Evolutionary conservation across 192 early-diverging fungal species (phyloP).

Genomic region (Coemansia sp.): DNA sequence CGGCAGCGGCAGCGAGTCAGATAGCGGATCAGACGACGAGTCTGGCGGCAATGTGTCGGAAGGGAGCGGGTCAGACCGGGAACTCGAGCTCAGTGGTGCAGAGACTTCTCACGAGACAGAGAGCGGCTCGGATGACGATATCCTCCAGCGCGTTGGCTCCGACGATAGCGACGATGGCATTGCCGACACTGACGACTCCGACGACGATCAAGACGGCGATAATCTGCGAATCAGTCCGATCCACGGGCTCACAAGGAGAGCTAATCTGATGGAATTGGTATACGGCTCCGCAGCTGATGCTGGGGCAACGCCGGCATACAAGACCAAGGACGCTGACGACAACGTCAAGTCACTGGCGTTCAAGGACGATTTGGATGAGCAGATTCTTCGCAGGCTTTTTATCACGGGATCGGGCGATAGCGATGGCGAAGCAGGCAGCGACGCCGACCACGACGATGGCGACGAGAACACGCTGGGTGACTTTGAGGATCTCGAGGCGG

Average conservation of each 20-base stretch:
- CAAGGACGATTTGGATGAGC: conserved; percentile 34
- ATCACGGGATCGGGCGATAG: conserved; percentile 41
- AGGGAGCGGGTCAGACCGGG: conserved; percentile 14
- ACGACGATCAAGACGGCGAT: conserved; percentile 22
- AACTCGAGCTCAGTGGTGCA: conserved; percentile 40
- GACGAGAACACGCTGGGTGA: conserved; percentile 38
- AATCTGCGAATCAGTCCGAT: conserved; percentile 35
- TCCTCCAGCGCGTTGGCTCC: conserved; percentile 26
- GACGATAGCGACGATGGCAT: conserved; percentile 4
- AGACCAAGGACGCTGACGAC: conserved; percentile 53
- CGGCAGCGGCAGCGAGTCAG: conserved; percentile 32
- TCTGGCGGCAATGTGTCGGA: conserved; percentile 31
- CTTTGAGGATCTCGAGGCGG: conserved; percentile 26
- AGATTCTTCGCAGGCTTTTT: conserved; percentile 30
- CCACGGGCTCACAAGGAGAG: conserved; percentile 55
- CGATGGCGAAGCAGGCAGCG: conserved; percentile 57
- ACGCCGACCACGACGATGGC: conserved; percentile 65
- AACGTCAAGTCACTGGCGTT: conserved; percentile 38
- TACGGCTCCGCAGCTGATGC: conserved; percentile 66
- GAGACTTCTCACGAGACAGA: conserved; percentile 43
- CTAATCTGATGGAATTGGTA: conserved; percentile 87
- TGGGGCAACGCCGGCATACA: conserved; percentile 36
- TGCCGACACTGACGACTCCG: not conserved
- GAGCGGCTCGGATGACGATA: conserved; percentile 33
- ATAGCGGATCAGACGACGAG: conserved; percentile 17